These are phyloP conservation scores for Pyrenophora seminiperda DNA, from an alignment of 2,329 filamentous ascomycete genomes.

Conservation along the genomic window DNA sequence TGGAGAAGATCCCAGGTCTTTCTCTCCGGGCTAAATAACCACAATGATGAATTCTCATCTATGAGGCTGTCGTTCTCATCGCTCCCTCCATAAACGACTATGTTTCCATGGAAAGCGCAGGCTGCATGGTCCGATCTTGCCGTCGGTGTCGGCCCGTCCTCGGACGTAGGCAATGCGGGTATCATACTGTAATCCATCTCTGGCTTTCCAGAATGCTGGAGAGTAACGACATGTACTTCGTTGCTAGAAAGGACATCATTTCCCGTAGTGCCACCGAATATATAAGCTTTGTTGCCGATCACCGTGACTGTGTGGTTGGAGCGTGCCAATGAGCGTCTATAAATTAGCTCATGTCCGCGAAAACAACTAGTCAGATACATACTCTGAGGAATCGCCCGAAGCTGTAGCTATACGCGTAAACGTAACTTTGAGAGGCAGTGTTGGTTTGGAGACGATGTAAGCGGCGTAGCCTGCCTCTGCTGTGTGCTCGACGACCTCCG, in stretches of 20 bases:
- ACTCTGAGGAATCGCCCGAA: slow-evolving; percentile 44
- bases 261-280: slow-evolving; percentile 51
- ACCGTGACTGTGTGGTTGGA: slow-evolving; percentile 50
- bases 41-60: slow-evolving; percentile 47
- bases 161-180: slow-evolving; percentile 46
- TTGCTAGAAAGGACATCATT: slow-evolving; percentile 48
- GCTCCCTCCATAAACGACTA: slow-evolving; percentile 50
- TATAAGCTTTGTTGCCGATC: slow-evolving; percentile 51
- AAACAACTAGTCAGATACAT: neutral
- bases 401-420: slow-evolving; percentile 50
- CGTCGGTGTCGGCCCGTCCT: slow-evolving; percentile 40
- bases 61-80: slow-evolving; percentile 40
- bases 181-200: slow-evolving; percentile 51
- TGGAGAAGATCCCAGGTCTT: slow-evolving; percentile 35
- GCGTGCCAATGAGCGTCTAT: slow-evolving; percentile 37
- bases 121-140: slow-evolving; percentile 49
- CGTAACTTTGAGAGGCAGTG: slow-evolving; percentile 51
- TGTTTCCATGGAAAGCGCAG: slow-evolving; percentile 46
- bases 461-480: slow-evolving; percentile 49
- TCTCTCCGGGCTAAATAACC: slow-evolving; percentile 47
- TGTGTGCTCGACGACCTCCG: slow-evolving; percentile 50
- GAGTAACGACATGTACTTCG: slow-evolving; percentile 51
- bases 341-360: slow-evolving; percentile 5
- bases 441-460: slow-evolving; percentile 51
- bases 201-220: slow-evolving; percentile 36